Conservation (phyloP, 805 yeast species). For the Yarrowia sp. region DNA sequence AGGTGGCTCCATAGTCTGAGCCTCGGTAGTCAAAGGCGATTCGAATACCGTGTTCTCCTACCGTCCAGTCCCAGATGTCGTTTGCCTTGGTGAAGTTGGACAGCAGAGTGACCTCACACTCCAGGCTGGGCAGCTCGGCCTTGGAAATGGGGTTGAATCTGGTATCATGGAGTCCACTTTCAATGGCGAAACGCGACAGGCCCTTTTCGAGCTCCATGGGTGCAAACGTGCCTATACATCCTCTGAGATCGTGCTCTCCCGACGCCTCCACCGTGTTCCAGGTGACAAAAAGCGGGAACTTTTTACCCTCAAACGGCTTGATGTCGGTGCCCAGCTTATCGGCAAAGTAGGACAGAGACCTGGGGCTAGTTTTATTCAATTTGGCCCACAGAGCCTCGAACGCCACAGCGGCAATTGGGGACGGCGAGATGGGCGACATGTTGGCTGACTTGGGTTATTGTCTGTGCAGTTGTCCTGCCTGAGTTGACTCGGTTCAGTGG, state of each 20-base stretch:
- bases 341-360: constrained; percentile 40
- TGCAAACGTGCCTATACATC: constrained; percentile 92
- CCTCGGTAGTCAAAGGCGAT: constrained; percentile 58
- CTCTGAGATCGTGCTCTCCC: constrained; percentile 61
- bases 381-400: constrained; percentile 52
- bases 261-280: constrained; percentile 60
- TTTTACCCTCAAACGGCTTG: constrained; percentile 41
- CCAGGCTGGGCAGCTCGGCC: constrained; percentile 61
- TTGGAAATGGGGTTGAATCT: constrained; percentile 71
- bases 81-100: constrained; percentile 61
- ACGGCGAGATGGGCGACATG: constrained; percentile 14
- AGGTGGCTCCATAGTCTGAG: constrained; percentile 70
- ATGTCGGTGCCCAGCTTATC: constrained; percentile 23
- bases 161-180: constrained; percentile 74
- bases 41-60: constrained; percentile 84
- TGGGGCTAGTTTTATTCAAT: constrained; percentile 42
- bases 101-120: constrained; percentile 68
- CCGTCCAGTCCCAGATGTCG: constrained; percentile 72
- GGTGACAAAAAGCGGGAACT: constrained; percentile 80
- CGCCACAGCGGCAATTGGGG: constrained; percentile 53
- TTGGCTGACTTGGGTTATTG: neutral
- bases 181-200: constrained; percentile 61
- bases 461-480: constrained; percentile 8
- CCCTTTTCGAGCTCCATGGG: constrained; percentile 63
- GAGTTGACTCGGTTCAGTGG: constrained; percentile 27